phyloP scores from a whole-genome alignment of 2,329 filamentous ascomycete species.

The Neonectria coccinea region DNA sequence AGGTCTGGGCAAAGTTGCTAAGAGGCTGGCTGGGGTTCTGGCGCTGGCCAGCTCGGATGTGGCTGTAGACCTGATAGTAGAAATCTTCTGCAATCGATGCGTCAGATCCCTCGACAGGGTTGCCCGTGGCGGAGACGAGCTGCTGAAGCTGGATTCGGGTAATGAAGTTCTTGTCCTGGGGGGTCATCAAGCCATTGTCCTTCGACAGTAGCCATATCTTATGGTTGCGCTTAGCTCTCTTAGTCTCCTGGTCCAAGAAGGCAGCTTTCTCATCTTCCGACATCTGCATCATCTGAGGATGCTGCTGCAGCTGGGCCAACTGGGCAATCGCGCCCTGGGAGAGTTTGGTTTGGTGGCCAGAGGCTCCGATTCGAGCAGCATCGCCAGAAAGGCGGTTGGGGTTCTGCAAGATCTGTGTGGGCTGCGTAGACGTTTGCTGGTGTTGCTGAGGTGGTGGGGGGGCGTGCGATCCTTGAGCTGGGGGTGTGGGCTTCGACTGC shows the following conservation, averaged over 20 bases:
- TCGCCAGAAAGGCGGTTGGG: slow-evolving; percentile 73
- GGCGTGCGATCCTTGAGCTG: slow-evolving; percentile 47
- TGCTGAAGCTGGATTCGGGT: slow-evolving; percentile 98
- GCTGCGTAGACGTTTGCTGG: slow-evolving; percentile 61
- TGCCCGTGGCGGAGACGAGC: slow-evolving; percentile 90
- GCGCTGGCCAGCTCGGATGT: slow-evolving; percentile 89
- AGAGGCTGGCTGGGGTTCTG: slow-evolving; percentile 93
- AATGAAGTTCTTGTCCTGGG: slow-evolving; percentile 99
- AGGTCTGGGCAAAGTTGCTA: slow-evolving; percentile 97
- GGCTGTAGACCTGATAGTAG: slow-evolving; percentile 97
- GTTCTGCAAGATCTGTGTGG: slow-evolving; percentile 84
- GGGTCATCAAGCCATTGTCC: slow-evolving; percentile 98
- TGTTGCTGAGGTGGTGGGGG: slow-evolving; percentile 49
- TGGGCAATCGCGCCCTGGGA: slow-evolving; percentile 63
- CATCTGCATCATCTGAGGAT: slow-evolving; percentile 71
- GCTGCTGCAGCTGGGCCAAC: slow-evolving; percentile 50
- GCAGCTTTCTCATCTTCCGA: slow-evolving; percentile 86
- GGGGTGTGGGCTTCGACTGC: slow-evolving; percentile 55
- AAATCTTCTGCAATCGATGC: slow-evolving; percentile 91
- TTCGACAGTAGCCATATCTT: slow-evolving; percentile 95
- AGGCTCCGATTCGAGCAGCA: slow-evolving; percentile 50
- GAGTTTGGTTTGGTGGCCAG: slow-evolving; percentile 56
- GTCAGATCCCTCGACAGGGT: slow-evolving; percentile 84
- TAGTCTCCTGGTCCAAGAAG: slow-evolving; percentile 90
- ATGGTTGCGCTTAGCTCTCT: slow-evolving; percentile 95